A percentile compares a stretch with the other conserved stretches of the same genome.
Conservation (phyloP, 768 basidiomycete genomes). For the Mycena chlorophos region DNA sequence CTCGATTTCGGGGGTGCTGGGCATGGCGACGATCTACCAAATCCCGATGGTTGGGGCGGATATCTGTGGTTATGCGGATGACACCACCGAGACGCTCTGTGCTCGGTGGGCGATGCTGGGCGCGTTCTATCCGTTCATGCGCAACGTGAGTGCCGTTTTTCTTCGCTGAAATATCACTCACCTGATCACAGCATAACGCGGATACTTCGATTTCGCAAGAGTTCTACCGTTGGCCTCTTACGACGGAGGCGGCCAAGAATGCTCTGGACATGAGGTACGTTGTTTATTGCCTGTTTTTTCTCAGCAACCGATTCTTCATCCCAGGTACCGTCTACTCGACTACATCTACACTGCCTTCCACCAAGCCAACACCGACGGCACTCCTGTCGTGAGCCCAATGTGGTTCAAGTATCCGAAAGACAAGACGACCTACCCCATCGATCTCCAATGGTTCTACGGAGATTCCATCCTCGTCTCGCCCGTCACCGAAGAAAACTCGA, state of each 20-base stretch:
- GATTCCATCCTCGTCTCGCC: constrained; percentile 68
- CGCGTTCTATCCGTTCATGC: constrained; percentile 79
- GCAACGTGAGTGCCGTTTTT: constrained; percentile 51
- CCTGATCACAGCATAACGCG: constrained; percentile 10
- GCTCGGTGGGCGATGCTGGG: constrained; percentile 78
- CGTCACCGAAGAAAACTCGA: constrained; percentile 60
- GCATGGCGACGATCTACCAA: constrained; percentile 65
- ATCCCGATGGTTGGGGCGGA: constrained; percentile 79
- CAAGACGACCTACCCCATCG: constrained; percentile 54
- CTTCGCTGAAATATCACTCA: neutral
- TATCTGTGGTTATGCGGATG: constrained; percentile 62
- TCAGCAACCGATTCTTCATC: too few relatives aligned
- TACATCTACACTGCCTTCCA: constrained; percentile 76
- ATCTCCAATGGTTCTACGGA: constrained; percentile 71
- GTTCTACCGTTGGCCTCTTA: constrained; percentile 64
- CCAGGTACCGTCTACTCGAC: constrained; percentile 65
- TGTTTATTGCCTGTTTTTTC: neutral
- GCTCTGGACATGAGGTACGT: constrained; percentile 61
- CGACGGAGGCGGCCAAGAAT: constrained; percentile 58
- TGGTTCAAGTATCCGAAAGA: constrained; percentile 72
- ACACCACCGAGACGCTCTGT: constrained; percentile 69
- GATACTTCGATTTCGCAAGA: constrained; percentile 60
- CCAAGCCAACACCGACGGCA: constrained; percentile 54
- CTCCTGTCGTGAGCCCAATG: constrained; percentile 62
- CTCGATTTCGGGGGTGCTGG: constrained; percentile 65